These are phyloP conservation scores for Grifola frondosa DNA, from an alignment of 1,284 basidiomycete genomes.

Conservation along the genomic window DNA sequence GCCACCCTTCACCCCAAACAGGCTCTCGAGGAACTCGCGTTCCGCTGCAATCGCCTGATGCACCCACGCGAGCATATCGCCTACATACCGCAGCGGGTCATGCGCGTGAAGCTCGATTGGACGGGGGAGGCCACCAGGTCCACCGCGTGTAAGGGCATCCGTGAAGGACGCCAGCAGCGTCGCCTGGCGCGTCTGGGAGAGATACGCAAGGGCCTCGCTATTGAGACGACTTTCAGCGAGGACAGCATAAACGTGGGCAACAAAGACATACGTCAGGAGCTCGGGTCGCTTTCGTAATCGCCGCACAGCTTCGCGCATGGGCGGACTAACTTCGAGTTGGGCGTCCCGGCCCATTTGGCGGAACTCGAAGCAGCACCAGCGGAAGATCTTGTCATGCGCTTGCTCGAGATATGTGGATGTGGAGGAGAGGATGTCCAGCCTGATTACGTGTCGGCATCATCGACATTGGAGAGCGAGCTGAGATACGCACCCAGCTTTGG, in stretches of 20 bases:
- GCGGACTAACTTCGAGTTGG: constrained; percentile 74
- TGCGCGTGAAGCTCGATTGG: constrained; percentile 98
- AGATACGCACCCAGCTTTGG: constrained; percentile 72
- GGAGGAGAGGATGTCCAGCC: constrained; percentile 84
- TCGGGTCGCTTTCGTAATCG: constrained; percentile 76
- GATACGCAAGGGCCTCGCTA: constrained; percentile 76
- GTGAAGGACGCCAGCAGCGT: constrained; percentile 82
- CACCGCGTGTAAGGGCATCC: constrained; percentile 86
- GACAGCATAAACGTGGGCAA: neutral
- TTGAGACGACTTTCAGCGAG: neutral
- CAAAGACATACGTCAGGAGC: constrained; percentile 65
- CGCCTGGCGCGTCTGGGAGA: constrained; percentile 82
- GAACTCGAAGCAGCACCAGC: constrained; percentile 87
- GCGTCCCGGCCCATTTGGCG: constrained; percentile 77
- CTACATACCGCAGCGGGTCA: constrained; percentile 93
- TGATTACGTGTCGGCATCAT: constrained; percentile 33
- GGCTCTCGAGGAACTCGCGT: constrained; percentile 85
- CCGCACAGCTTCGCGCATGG: constrained; percentile 73
- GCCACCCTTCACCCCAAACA: constrained; percentile 73
- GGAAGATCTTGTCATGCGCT: constrained; percentile 86
- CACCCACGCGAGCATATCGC: constrained; percentile 99
- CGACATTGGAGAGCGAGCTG: neutral
- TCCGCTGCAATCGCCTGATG: constrained; percentile 95
- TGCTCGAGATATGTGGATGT: constrained; percentile 84
- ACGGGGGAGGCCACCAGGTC: constrained; percentile 83